These are phyloP conservation scores for Peziza echinospora DNA, from an alignment of 495 filamentous ascomycete genomes.

Conservation along the genomic window DNA sequence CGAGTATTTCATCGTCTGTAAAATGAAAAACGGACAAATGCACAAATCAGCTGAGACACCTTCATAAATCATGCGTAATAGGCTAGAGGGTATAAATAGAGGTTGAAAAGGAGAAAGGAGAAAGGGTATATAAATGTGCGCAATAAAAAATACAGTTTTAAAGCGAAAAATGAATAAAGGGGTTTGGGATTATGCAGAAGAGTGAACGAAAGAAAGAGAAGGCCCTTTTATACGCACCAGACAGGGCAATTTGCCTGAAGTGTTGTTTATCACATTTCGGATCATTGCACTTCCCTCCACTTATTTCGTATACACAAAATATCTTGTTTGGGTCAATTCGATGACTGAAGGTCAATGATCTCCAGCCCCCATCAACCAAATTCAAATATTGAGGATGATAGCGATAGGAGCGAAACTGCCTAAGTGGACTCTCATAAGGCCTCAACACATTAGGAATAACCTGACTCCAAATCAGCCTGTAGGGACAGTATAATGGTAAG, in stretches of 20 bases:
- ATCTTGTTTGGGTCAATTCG: conserved; percentile 51
- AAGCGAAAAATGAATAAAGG: too few species aligned
- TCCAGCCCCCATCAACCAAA: conserved; percentile 50
- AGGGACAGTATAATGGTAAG: too few species aligned
- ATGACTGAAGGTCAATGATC: conserved; percentile 83
- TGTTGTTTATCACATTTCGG: conserved; percentile 52
- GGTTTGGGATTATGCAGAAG: too few species aligned
- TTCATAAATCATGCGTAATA: background rate
- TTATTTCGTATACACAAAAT: conserved; percentile 53
- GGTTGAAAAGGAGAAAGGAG: too few species aligned
- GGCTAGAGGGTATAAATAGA: too few species aligned
- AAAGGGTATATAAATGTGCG: too few species aligned
- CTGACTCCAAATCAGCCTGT: conserved; percentile 9
- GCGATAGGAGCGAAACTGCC: conserved; percentile 66
- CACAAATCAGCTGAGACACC: conserved; percentile 38
- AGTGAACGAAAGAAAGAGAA: too few species aligned
- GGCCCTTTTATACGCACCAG: conserved; percentile 48
- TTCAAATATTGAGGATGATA: conserved; percentile 57
- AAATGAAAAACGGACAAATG: conserved; percentile 24
- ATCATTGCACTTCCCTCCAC: conserved; percentile 58
- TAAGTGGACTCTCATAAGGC: conserved; percentile 66
- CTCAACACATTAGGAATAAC: conserved; percentile 27
- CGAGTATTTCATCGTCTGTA: conserved; percentile 69
- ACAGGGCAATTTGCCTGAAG: conserved; percentile 49
- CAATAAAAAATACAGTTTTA: too few species aligned